phyloP scores from a whole-genome alignment of 1,284 basidiomycete species.

The Tremellales sp. region DNA sequence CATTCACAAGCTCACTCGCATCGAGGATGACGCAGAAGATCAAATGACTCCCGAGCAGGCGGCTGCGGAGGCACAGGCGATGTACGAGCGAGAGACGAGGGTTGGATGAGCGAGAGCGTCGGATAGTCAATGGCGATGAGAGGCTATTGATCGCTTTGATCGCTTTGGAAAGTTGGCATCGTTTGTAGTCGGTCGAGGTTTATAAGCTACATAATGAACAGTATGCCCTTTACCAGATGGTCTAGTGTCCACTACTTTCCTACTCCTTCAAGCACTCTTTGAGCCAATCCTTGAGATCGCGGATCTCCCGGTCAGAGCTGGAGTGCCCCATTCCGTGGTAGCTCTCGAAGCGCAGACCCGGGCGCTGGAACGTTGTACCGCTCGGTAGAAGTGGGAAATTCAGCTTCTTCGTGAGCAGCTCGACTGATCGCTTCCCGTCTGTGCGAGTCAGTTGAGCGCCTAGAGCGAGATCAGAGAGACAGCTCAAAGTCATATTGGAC shows the following conservation, averaged over 20 bases:
- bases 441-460: conserved; percentile 3
- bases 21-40: conserved; percentile 3
- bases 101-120: no score
- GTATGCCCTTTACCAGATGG: no score
- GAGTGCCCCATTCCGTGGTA: conserved; percentile 58
- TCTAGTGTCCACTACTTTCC: neutral
- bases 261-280: conserved; percentile 31
- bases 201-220: no score
- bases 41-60: neutral
- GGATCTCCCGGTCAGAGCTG: conserved; percentile 60
- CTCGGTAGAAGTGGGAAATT: conserved; percentile 50
- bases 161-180: no score
- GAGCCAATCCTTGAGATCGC: conserved; percentile 53
- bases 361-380: conserved; percentile 36
- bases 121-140: no score
- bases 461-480: neutral
- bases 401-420: conserved; percentile 57
- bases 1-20: neutral
- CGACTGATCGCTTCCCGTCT: conserved; percentile 55
- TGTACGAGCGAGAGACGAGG: conserved; percentile 5
- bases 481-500: conserved; percentile 55
- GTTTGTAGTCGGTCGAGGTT: no score
- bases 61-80: neutral
- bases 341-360: conserved; percentile 49
- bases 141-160: no score